These are phyloP conservation scores for Aspergillus indologenus DNA, from an alignment of 495 filamentous ascomycete genomes.

Conservation along the genomic window DNA sequence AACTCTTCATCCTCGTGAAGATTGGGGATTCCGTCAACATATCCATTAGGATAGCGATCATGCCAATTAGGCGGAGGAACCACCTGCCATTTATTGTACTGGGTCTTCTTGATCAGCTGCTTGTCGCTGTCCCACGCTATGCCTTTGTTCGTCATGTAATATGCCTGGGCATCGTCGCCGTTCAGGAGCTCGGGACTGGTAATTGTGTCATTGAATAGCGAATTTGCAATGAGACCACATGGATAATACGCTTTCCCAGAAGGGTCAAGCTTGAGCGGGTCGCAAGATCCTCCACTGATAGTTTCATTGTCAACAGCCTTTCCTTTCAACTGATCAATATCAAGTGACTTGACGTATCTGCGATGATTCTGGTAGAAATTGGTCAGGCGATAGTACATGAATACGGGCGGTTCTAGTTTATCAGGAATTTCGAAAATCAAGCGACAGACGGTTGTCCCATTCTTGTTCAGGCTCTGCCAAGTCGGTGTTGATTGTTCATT, in stretches of 20 bases:
- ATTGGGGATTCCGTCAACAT: slow-evolving; percentile 62
- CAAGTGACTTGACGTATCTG: slow-evolving; percentile 87
- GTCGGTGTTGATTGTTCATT: slow-evolving; percentile 29
- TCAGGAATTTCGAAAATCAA: slow-evolving; percentile 77
- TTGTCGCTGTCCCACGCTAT: slow-evolving; percentile 86
- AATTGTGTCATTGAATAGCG: slow-evolving; percentile 95
- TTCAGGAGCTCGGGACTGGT: slow-evolving; percentile 54
- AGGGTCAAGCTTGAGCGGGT: slow-evolving; percentile 61
- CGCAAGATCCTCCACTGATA: slow-evolving; percentile 67
- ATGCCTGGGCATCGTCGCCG: slow-evolving; percentile 41
- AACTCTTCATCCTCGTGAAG: slow-evolving; percentile 74
- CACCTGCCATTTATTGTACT: slow-evolving; percentile 62
- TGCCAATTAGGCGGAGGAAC: slow-evolving; percentile 86
- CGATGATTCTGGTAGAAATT: slow-evolving; percentile 99
- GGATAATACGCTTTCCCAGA: slow-evolving; percentile 78
- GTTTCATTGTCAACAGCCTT: slow-evolving; percentile 55
- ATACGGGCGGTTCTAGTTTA: slow-evolving; percentile 71
- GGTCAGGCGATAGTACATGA: slow-evolving; percentile 90
- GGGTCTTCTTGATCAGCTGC: slow-evolving; percentile 67
- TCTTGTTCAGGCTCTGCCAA: slow-evolving; percentile 31
- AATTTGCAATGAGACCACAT: slow-evolving; percentile 95
- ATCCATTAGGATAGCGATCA: slow-evolving; percentile 59
- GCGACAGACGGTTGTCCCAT: slow-evolving; percentile 50
- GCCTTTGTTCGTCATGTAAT: slow-evolving; percentile 71
- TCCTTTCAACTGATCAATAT: slow-evolving; percentile 78